Evolutionary conservation across 192 early-diverging fungal genomes (phyloP), one percentile per base, ranked within the genome.

Genomic region (Fimicolochytrium jonesii): DNA sequence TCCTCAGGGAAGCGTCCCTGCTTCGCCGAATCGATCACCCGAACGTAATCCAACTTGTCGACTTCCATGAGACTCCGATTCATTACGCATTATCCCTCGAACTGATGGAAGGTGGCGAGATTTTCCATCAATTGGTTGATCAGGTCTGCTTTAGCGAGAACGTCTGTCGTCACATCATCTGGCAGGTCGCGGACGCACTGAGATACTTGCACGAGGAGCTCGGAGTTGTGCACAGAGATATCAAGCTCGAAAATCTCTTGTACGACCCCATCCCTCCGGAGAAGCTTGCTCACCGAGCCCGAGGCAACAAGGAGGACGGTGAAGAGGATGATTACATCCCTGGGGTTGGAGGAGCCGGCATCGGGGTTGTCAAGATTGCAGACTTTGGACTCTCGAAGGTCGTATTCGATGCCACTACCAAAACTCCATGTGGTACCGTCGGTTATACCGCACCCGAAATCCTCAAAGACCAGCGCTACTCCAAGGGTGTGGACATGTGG

Each of bases 361-460:
- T 94, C 64, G 92, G 90, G 6, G 64, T 74, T 31, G 80, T 94
- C 61, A 91, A 90, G 70, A 83, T 94, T 44, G 90, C 90, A 23
- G 91, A 94, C 73, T 94, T 94, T 79, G 91, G 92, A 4, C 67
- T 94, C 31, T 91, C 90, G 44, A 92, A 92, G 69, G 84, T 92
- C 5, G 82, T 92, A 5, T 89, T 88, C 84, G 81, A 91, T 57
- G 82, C 89, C 61, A 77, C 84, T 4, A 92, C 92, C 6, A 83
- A 82, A 72, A 96, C 93, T 32, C 93, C 93, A 7, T 93, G 92
- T 54, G 93, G 93, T 5, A 96, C 93, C 15, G 86, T 92, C 4
- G 90, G 91, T 23, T 96, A 96, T 56, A 91, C 92, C 4, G 93
- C 93, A 1, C 93, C 93, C 25, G 93, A 96, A 72, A 90, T 96